Base-by-base conservation (phyloP, 75 land plant species). In the Cunninghamia lanceolata region DNA sequence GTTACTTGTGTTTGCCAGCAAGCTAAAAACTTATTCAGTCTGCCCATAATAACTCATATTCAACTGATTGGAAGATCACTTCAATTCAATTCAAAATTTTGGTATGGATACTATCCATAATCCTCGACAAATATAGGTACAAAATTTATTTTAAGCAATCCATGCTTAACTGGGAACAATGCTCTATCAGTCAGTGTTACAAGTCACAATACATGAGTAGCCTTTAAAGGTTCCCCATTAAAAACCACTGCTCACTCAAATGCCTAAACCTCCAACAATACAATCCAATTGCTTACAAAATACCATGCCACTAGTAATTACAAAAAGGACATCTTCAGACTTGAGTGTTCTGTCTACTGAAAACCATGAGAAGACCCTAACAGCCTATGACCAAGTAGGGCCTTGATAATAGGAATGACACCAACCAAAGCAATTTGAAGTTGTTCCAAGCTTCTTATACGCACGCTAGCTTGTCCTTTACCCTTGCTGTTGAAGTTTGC, bases 401-500 rank as follows among this genome's bases (percentile, higher is more conserved):
- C 88, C 39, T 86, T 89, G 32, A 89, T 46, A 32, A 93, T 54
- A 6, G 95, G 84, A n/a, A 95, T 83, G n/a, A 93, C 28, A n/a
- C 92, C 94, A 43, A 96, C 39, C 30, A 96, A 85, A 82, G 91
- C 97, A 85, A 96, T 87, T 50, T 96, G 93, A 52, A 94, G 73
- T 63, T 93, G 99, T 52, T 94, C 96, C 14, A 96, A 92, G 85
- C 95, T 94, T 80, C 89, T 95, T 19, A 87, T 53, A 76, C 93
- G 85, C 19, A 97, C 74, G 70, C 88, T 87, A 73, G 94, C 70
- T 87, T 97, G 96, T 15, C 99, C 99, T 88, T 95, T 91, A 56
- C 92, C 90, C 70, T 92, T 84, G 88, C 88, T 93, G 85, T 95
- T 95, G 85, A 97, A 11, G 84, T 95, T 97, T 21, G 90, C 95